Base-by-base conservation (phyloP, 2,329 filamentous ascomycete genomes). In the Calonectria leucothoes region DNA sequence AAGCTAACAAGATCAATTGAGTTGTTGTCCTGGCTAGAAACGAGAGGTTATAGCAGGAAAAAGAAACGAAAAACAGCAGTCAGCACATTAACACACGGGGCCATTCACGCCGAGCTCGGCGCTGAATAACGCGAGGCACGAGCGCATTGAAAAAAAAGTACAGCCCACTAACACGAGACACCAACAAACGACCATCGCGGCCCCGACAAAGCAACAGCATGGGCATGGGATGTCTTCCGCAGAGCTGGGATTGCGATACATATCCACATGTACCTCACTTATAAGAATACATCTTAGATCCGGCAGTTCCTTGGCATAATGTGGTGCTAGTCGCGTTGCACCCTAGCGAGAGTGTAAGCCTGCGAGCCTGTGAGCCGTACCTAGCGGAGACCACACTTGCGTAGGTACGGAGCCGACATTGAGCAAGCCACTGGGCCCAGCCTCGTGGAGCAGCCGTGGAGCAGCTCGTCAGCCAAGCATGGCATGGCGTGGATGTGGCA, bases 361-460 rank as follows among this genome's bases (percentile, higher is more conserved):
- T 59, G 29, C 14, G 61, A 64, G 59, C 59, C 27, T 61, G 55
- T 37, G 55, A 61, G 55, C 55, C 48, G 42, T 59, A 57, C 25
- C 45, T 29, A 23, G 65, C 70, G 65, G 70, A 72, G 61, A 51
- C 49, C 45, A 74, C 69, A 68, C 68, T 70, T 76, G 71, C 74
- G 70, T 74, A 72, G 61, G 75, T 74, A 78, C 76, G 76, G 78
- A 79, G 78, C 76, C 76, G 78, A 76, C 79, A 75, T 75, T 68
- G 75, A 35, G 73, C 70, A 71, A 66, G 70, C 70, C 74, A 68
- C 55, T 15, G 35, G 48, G 59, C 72, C 75, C 71, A 73, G 76
- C 70, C 66, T 76, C 75, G 74, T 66, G 76, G 74, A 75, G 66
- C 72, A 72, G 70, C 59, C 76, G 70, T 69, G 71, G 75, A 71